Evolutionary conservation across 106 monocot genomes (phyloP).

Genomic region (Gastrodia elata): DNA sequence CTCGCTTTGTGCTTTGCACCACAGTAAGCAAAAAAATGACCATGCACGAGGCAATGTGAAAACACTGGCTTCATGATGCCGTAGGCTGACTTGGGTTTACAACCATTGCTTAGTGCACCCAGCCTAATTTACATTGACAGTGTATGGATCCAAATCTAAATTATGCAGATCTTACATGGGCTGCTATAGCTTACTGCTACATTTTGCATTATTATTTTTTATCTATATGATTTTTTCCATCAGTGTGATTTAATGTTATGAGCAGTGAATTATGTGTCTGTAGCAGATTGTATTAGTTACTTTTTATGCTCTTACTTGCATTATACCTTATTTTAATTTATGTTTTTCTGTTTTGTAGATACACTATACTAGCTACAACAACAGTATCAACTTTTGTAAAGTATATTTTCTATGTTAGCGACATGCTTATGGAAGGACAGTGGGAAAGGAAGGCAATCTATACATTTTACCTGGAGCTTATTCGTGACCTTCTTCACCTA

Average conservation of each 20-base stretch:
- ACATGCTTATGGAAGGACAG: constrained; percentile 95
- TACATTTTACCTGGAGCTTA: constrained; percentile 87
- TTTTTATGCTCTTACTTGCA: not conserved
- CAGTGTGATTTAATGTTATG: not conserved
- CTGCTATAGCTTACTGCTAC: not conserved
- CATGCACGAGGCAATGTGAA: too few relatives aligned
- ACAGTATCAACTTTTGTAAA: constrained; percentile 77
- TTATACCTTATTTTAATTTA: not conserved
- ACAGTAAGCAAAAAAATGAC: too few relatives aligned
- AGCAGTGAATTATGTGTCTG: not conserved
- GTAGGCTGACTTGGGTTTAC: too few relatives aligned
- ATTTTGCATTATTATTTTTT: not conserved
- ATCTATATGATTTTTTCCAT: not conserved
- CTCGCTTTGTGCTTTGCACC: too few relatives aligned
- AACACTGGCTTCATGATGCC: too few relatives aligned
- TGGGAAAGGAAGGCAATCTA: constrained; percentile 92
- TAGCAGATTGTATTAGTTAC: not conserved
- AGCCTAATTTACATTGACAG: too few relatives aligned
- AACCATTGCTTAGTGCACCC: too few relatives aligned
- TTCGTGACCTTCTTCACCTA: constrained; percentile 81
- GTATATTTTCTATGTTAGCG: constrained; percentile 76
- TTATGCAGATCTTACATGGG: not conserved
- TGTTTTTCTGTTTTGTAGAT: constrained; percentile 37
- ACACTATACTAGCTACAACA: constrained; percentile 80
- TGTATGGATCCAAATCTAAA: not conserved